A percentile compares a stretch with the other conserved stretches of the same genome.
Evolutionary conservation across 2,329 filamentous ascomycete species (phyloP).

Genomic region (Trematosphaeria pertusa): DNA sequence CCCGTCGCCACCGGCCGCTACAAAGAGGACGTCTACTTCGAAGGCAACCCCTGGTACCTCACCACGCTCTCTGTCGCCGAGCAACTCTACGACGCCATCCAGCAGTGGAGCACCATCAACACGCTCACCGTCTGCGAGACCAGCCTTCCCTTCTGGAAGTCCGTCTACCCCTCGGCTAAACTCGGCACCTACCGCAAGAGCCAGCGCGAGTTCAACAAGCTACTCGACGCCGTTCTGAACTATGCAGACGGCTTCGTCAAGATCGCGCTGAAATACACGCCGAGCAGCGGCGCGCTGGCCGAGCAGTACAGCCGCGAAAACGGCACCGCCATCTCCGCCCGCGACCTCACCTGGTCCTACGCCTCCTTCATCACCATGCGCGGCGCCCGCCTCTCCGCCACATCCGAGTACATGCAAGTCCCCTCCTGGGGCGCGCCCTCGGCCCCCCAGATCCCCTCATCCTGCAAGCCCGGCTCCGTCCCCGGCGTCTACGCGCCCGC

Average conservation of each 20-base stretch:
- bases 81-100: conserved; percentile 76
- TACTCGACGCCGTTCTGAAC: conserved; percentile 65
- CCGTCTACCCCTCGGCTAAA: conserved; percentile 64
- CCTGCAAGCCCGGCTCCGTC: conserved; percentile 54
- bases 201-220: conserved; percentile 57
- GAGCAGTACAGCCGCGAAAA: conserved; percentile 68
- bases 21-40: conserved; percentile 69
- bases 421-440: conserved; percentile 61
- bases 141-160: conserved; percentile 74
- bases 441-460: conserved; percentile 55
- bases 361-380: conserved; percentile 69
- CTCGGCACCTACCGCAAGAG: conserved; percentile 69
- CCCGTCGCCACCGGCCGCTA: conserved; percentile 57
- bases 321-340: conserved; percentile 63
- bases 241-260: conserved; percentile 66
- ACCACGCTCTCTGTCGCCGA: conserved; percentile 78
- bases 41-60: conserved; percentile 80
- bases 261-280: conserved; percentile 56
- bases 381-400: conserved; percentile 62
- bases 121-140: conserved; percentile 67
- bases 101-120: conserved; percentile 69
- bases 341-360: conserved; percentile 75
- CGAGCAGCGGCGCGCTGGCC: conserved; percentile 64
- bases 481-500: conserved; percentile 22
- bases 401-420: conserved; percentile 52